A percentile compares a stretch with the other conserved stretches of the same genome.
Evolutionary conservation across 805 yeast genomes (phyloP).

Genomic region (Pichia heedii): DNA sequence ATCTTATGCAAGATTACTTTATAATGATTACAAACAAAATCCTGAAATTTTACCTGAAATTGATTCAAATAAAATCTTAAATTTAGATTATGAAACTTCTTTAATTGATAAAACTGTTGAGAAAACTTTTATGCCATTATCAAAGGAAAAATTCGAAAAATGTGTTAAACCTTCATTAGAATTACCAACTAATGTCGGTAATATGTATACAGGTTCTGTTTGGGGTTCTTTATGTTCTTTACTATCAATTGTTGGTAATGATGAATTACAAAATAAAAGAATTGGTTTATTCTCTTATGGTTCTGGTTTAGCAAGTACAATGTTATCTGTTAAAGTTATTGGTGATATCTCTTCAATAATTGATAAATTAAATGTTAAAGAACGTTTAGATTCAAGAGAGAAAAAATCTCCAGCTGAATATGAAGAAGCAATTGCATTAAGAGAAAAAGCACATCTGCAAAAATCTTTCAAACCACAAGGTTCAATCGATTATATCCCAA

Average conservation of each 20-base stretch:
- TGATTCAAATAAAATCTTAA: constrained; percentile 37
- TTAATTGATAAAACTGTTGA: constrained; percentile 74
- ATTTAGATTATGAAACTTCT: constrained; percentile 63
- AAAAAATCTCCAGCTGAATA: constrained; percentile 69
- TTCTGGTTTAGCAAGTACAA: constrained; percentile 91
- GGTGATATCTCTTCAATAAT: constrained; percentile 73
- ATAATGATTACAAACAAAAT: constrained; percentile 75
- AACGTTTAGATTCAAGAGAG: constrained; percentile 57
- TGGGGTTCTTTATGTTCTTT: constrained; percentile 82
- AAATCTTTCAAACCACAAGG: constrained; percentile 77
- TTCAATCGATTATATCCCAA: constrained; percentile 54
- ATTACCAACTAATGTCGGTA: constrained; percentile 95
- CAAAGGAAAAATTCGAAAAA: constrained; percentile 58
- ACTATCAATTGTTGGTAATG: constrained; percentile 65
- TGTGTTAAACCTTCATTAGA: constrained; percentile 73
- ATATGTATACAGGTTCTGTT: constrained; percentile 93
- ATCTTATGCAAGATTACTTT: constrained; percentile 84
- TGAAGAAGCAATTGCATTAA: constrained; percentile 68
- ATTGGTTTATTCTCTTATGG: constrained; percentile 95
- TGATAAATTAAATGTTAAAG: constrained; percentile 55
- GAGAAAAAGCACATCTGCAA: constrained; percentile 85
- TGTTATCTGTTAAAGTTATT: constrained; percentile 68
- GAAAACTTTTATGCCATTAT: constrained; percentile 70
- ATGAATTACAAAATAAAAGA: constrained; percentile 70
- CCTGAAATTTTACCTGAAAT: constrained; percentile 54